Evolutionary conservation across 2,329 filamentous ascomycete species (phyloP).

Genomic region (Clonostachys rosea): DNA sequence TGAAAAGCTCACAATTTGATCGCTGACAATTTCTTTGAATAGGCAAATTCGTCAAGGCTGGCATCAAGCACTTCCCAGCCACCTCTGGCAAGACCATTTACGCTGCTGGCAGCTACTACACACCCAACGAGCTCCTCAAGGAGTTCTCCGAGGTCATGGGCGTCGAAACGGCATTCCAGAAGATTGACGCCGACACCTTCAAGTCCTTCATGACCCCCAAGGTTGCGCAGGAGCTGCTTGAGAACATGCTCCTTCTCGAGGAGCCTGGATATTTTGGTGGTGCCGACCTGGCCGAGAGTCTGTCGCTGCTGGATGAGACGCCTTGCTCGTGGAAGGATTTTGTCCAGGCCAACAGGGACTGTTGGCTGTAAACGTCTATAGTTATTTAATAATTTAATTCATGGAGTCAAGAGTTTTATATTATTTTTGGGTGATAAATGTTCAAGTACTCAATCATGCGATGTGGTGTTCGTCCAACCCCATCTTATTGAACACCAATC

Average conservation of each 20-base stretch:
- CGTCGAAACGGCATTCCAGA: constrained; percentile 18
- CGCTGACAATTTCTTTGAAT: background rate
- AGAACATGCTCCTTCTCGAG: constrained; percentile 35
- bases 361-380: constrained; percentile 6
- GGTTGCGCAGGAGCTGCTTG: constrained; percentile 27
- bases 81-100: constrained; percentile 23
- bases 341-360: constrained; percentile 19
- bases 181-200: constrained; percentile 25
- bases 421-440: no score
- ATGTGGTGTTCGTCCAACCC: no score
- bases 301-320: constrained; percentile 24
- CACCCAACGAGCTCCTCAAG: constrained; percentile 19
- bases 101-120: constrained; percentile 28
- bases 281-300: constrained; percentile 21
- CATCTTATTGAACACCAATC: no score
- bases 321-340: constrained; percentile 30
- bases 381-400: background rate
- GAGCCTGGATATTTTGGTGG: constrained; percentile 34
- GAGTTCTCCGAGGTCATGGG: constrained; percentile 26
- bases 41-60: constrained; percentile 27
- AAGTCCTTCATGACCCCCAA: constrained; percentile 21
- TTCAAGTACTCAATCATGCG: no score
- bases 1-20: constrained; percentile 12
- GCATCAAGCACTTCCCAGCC: constrained; percentile 18
- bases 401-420: no score